Conservation (phyloP, 2,329 filamentous ascomycete species). For the Tetracladium maxilliforme region DNA sequence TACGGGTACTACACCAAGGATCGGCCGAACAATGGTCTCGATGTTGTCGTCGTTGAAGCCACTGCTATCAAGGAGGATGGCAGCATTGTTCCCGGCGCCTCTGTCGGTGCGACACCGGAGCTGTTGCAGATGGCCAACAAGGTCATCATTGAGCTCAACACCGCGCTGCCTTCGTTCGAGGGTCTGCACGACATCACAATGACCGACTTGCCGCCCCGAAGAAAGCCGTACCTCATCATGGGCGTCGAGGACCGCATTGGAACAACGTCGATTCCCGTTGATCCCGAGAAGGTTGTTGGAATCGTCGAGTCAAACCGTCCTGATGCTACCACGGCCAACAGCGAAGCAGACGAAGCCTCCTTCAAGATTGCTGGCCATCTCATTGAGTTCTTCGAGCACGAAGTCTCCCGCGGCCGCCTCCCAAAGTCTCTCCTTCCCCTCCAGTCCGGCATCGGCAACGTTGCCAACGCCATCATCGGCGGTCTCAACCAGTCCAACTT, state of each 20-base stretch:
- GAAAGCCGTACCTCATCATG: conserved; percentile 81
- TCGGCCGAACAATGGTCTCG: conserved; percentile 56
- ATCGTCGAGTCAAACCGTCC: conserved; percentile 76
- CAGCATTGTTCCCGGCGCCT: conserved; percentile 76
- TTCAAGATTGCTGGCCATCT: conserved; percentile 62
- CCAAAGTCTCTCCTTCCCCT: conserved; percentile 65
- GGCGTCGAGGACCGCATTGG: conserved; percentile 77
- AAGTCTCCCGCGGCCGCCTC: conserved; percentile 64
- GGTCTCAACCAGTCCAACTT: conserved; percentile 72
- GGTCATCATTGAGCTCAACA: conserved; percentile 88
- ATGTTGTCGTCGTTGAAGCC: conserved; percentile 76
- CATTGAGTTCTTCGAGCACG: conserved; percentile 77
- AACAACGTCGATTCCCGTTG: conserved; percentile 66
- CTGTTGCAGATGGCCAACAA: conserved; percentile 86
- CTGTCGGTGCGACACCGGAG: conserved; percentile 73
- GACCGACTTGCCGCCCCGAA: conserved; percentile 65
- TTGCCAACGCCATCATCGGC: conserved; percentile 81
- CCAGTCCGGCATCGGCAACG: conserved; percentile 84
- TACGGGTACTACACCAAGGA: conserved; percentile 74
- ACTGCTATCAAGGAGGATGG: conserved; percentile 80
- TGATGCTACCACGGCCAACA: conserved; percentile 58
- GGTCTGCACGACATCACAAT: conserved; percentile 85
- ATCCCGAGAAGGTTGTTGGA: conserved; percentile 72
- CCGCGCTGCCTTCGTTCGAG: conserved; percentile 68
- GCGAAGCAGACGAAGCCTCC: conserved; percentile 60